A percentile compares a stretch with the other conserved stretches of the same genome.
These are phyloP conservation scores for Pichia sp. DNA, from an alignment of 1,139 yeast genomes.

Conservation along the genomic window DNA sequence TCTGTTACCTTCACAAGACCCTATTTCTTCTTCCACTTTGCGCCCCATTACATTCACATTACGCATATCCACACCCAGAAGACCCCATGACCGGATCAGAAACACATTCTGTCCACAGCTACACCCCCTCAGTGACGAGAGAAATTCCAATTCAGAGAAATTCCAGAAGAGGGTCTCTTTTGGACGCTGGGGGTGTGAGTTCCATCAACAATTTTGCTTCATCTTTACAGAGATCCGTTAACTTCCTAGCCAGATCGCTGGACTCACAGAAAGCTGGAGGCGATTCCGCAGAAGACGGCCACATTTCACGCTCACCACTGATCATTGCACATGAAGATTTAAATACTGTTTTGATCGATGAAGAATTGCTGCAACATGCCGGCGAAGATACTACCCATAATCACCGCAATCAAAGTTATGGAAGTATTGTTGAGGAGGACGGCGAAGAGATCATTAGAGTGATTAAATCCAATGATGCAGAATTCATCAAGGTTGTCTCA, in stretches of 20 bases:
- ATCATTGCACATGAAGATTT: background rate
- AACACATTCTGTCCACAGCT: too few relatives aligned
- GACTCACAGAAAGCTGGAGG: slow-evolving; percentile 7
- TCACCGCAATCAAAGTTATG: background rate
- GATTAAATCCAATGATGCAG: slow-evolving; percentile 4
- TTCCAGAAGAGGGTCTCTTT: slow-evolving; percentile 26
- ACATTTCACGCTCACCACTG: background rate
- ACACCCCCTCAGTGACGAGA: background rate
- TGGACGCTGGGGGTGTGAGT: slow-evolving; percentile 31
- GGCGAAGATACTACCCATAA: background rate
- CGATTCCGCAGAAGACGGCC: background rate
- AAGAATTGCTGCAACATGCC: background rate
- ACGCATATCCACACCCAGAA: too few relatives aligned
- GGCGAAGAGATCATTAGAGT: background rate
- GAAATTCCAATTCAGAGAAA: background rate
- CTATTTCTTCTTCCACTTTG: too few relatives aligned
- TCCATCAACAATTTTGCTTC: slow-evolving; percentile 33
- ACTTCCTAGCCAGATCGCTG: slow-evolving; percentile 25
- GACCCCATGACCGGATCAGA: background rate
- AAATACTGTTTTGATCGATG: slow-evolving; percentile 1
- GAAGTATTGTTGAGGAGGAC: background rate
- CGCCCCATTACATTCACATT: too few relatives aligned
- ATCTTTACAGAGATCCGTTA: slow-evolving; percentile 30
- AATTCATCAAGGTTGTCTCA: slow-evolving; percentile 37
- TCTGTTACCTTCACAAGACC: too few relatives aligned